Base-by-base conservation (phyloP, 306 rosid genomes). In the Vigna hirtella region DNA sequence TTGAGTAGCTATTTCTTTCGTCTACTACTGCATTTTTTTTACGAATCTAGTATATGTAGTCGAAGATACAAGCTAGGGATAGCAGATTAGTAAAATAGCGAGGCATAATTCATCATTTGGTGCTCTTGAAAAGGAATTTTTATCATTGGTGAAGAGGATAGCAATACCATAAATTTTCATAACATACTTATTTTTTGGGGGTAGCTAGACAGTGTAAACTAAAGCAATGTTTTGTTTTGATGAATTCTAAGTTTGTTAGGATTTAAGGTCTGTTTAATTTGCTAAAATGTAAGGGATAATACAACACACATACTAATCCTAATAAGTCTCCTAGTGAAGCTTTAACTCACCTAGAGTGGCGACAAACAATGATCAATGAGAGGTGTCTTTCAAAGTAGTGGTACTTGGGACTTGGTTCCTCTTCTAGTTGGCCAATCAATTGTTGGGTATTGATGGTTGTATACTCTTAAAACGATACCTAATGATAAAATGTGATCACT, bases 1-100 rank as follows among this genome's bases (percentile, higher is more conserved):
- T 74, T 28, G 16, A 14, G 1, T 73, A n/a, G 59, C 52, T 77
- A 61, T 57, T 70, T 69, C 59, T 69, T 62, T 78, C 72, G 43
- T 51, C 50, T 45, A 65, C 30, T 36, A 62, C 2, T 32, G 48
- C 34, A 47, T 36, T 20, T 11, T 47, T 15, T 47, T 15, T 65
- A 40, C 38, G 72, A 17, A 9, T 45, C 66, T 52, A 59, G 55
- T 16, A 38, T 26, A 61, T 43, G 4, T 18, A 30, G 70, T 61
- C 47, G 70, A 66, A 26, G 28, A 17, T 47, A 47, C 52, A 8
- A 6, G 26, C 26, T 32, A 5, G 67, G 56, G 68, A 9, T 38
- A 28, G 47, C 10, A 12, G 51, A 42, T 42, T 70, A 56, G 50
- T 56, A 12, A 22, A 24, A 62, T 61, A 62, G 57, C 9, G 13